These are phyloP conservation scores for Bipolaris cookei DNA, from an alignment of 2,329 filamentous ascomycete species.

Conservation along the genomic window DNA sequence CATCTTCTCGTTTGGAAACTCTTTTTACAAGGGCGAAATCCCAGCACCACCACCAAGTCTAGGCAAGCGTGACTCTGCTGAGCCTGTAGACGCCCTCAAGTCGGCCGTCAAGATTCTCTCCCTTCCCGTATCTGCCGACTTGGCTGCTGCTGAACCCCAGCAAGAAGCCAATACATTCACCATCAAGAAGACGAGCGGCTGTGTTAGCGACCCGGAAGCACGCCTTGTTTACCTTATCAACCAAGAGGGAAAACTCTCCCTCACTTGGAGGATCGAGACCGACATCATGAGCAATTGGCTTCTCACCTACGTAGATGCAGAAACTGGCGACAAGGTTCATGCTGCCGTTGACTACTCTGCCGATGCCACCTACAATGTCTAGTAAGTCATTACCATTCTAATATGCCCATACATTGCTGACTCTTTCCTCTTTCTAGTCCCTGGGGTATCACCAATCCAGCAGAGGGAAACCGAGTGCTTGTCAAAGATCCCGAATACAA, in stretches of 20 bases:
- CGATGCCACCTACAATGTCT: slow-evolving; percentile 63
- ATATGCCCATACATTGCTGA: slow-evolving; percentile 7
- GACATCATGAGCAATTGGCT: slow-evolving; percentile 65
- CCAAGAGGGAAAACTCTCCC: slow-evolving; percentile 54
- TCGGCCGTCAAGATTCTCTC: slow-evolving; percentile 50
- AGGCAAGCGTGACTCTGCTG: slow-evolving; percentile 52
- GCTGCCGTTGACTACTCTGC: slow-evolving; percentile 65
- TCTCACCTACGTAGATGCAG: slow-evolving; percentile 63
- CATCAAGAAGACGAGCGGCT: slow-evolving; percentile 59
- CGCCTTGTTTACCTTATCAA: slow-evolving; percentile 63
- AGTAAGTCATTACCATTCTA: slow-evolving; percentile 40
- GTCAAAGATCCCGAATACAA: slow-evolving; percentile 59
- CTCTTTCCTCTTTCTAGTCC: slow-evolving; percentile 16
- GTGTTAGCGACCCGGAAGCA: slow-evolving; percentile 60
- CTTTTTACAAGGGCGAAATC: slow-evolving; percentile 55
- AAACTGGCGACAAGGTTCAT: slow-evolving; percentile 55
- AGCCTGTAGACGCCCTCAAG: slow-evolving; percentile 54
- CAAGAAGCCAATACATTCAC: slow-evolving; percentile 49
- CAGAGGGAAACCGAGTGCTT: slow-evolving; percentile 54
- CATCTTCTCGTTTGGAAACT: slow-evolving; percentile 65
- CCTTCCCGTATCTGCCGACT: slow-evolving; percentile 52
- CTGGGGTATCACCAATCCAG: slow-evolving; percentile 63
- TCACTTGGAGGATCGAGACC: slow-evolving; percentile 66
- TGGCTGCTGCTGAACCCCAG: slow-evolving; percentile 50
- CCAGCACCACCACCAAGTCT: slow-evolving; percentile 46